Evolutionary conservation across 768 basidiomycete genomes (phyloP), one percentile per base, ranked within the genome.

Genomic region (Termitomyces sp.): DNA sequence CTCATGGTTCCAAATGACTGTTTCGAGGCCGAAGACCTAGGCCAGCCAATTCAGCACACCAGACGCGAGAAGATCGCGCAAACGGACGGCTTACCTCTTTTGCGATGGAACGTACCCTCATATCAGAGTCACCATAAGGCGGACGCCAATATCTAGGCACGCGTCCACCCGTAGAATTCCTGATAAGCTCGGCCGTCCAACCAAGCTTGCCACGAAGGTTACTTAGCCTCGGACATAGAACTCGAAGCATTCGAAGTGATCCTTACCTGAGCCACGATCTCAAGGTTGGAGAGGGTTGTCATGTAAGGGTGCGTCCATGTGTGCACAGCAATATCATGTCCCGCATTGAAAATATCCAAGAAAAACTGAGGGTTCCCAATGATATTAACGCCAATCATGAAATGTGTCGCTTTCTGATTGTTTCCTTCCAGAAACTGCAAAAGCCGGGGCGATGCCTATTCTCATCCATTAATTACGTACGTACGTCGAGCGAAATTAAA

Each of bases 1-100:
- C 88, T 95, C 94, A 56, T 85, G 81, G 70, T 96, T 94, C 95
- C 95, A 98, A 60, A 91, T 71, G 53, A 95, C 80, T n/a, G 90
- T 88, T 21, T 77, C 77, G 59, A 98, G 69, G 24, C 90, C 92
- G 65, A 97, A 94, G 32, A 82, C 72, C 73, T 76, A 17, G 57
- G 4, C 40, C 15, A 32, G 21, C 28, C 28, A 50, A 42, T 58
- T 45, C 49, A 28, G 30, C 9, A 43, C 19, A 24, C 17, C 15
- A 37, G 5, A 43, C 30, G n/a, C 5, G 6, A 35, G 21, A 35
- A 46, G 14, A n/a, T n/a, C 37, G 12, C 34, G 26, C 3, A 14
- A 42, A 24, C 26, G 8, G 26, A 38, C 8, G 30, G 24, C 58
- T 51, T 48, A 94, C 86, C 66, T 91, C 84, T 65, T 80, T 76